These are phyloP conservation scores for Saposhnikovia divaricata DNA, from an alignment of 129 eudicot species.

Conservation along the genomic window DNA sequence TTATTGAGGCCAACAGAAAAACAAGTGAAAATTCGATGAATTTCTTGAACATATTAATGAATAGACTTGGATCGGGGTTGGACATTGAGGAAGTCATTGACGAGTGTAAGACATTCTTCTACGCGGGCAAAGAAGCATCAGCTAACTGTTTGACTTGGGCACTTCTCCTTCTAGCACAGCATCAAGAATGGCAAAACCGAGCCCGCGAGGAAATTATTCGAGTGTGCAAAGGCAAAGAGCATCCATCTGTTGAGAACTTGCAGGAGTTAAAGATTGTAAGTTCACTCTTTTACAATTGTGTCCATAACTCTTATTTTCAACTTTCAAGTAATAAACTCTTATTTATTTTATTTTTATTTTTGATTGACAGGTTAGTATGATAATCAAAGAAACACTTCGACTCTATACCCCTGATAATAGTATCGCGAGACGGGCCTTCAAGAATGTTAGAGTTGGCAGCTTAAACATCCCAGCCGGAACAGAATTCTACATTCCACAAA, in stretches of 20 bases:
- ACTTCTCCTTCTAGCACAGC: neutral
- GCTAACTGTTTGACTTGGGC: neutral
- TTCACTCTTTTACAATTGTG: too few species aligned
- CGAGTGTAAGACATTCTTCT: neutral
- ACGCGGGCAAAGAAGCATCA: neutral
- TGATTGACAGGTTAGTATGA: conserved; percentile 21
- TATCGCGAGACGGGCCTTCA: conserved; percentile 16
- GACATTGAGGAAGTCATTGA: neutral
- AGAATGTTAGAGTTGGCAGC: conserved; percentile 24
- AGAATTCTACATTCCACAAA: conserved; percentile 19
- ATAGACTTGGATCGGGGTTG: neutral
- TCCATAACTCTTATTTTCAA: too few species aligned
- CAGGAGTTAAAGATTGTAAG: neutral
- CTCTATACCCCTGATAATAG: conserved; percentile 14
- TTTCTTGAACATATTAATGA: neutral
- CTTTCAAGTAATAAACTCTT: too few species aligned
- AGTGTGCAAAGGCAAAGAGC: neutral
- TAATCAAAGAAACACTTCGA: neutral
- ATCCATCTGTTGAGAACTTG: conserved; percentile 1
- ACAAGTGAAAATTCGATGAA: neutral
- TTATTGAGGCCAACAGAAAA: neutral
- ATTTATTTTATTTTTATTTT: too few species aligned
- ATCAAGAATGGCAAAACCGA: neutral
- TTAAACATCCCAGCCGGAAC: conserved; percentile 26
- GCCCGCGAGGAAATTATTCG: neutral